phyloP scores from a whole-genome alignment of 345 rosid genomes.

The Populus deltoides region DNA sequence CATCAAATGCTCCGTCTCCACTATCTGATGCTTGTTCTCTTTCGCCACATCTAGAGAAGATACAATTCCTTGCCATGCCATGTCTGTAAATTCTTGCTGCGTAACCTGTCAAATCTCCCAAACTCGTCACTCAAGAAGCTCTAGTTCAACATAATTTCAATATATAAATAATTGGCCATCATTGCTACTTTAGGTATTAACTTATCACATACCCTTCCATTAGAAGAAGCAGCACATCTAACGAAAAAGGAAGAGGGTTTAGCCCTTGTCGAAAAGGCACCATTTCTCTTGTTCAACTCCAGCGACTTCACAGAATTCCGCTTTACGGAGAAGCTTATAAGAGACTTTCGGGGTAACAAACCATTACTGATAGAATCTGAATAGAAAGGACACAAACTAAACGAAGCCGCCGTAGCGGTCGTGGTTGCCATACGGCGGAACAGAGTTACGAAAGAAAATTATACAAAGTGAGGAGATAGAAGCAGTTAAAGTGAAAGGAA shows the following conservation, averaged over 20 bases:
- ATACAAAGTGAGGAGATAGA: too few relatives aligned
- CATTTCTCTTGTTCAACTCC: too few relatives aligned
- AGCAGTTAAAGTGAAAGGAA: too few relatives aligned
- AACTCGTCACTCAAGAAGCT: not conserved
- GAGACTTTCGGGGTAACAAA: too few relatives aligned
- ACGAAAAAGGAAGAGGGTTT: slow-evolving; percentile 19
- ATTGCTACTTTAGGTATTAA: not conserved
- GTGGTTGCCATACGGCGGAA: too few relatives aligned
- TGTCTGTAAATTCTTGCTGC: slow-evolving; percentile 92
- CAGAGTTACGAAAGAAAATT: too few relatives aligned
- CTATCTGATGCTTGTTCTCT: slow-evolving; percentile 94
- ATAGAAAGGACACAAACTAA: too few relatives aligned
- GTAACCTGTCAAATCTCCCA: slow-evolving; percentile 49
- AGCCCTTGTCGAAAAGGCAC: too few relatives aligned
- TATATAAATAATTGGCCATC: not conserved
- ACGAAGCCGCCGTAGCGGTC: too few relatives aligned
- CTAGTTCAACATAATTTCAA: not conserved
- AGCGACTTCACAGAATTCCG: too few relatives aligned
- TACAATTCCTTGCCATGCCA: slow-evolving; percentile 99
- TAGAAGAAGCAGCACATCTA: slow-evolving; percentile 54
- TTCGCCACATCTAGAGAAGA: slow-evolving; percentile 92
- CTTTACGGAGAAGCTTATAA: too few relatives aligned
- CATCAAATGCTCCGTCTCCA: slow-evolving; percentile 97
- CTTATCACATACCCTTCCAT: slow-evolving; percentile 54
- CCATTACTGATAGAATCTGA: too few relatives aligned